Percentiles rank a stretch among this genome's conserved stretches.
Conservation (phyloP, 106 monocot genomes). For the Alisma plantagoaquatica region DNA sequence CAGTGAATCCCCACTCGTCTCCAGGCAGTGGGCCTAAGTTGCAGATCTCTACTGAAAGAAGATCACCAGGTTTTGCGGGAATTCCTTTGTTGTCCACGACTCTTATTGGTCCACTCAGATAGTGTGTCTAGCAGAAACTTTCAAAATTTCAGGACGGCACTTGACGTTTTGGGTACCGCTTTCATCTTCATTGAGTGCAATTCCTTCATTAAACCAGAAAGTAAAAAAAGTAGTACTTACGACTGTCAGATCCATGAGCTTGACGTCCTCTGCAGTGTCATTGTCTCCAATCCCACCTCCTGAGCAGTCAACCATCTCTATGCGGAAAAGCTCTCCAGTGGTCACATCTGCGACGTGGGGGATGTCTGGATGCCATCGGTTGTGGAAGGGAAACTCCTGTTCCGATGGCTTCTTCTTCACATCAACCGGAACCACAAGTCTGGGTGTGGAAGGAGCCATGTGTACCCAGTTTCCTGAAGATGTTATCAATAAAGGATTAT, state of each 20-base stretch:
- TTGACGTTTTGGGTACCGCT: no score
- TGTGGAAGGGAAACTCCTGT: constrained; percentile 53
- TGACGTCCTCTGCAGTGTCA: constrained; percentile 59
- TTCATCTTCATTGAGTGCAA: no score
- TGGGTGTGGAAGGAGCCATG: constrained; percentile 67
- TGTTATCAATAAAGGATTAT: neutral
- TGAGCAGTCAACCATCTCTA: constrained; percentile 87
- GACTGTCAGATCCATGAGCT: constrained; percentile 44
- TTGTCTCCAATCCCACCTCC: constrained; percentile 43
- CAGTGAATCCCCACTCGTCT: constrained; percentile 91
- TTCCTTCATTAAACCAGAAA: no score
- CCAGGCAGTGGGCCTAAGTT: constrained; percentile 84
- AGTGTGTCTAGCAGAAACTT: constrained; percentile 87
- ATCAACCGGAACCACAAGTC: constrained; percentile 55
- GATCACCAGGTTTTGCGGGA: constrained; percentile 76
- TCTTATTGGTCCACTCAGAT: constrained; percentile 68
- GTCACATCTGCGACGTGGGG: constrained; percentile 60
- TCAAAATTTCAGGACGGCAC: no score
- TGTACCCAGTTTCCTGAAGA: neutral
- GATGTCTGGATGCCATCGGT: constrained; percentile 78
- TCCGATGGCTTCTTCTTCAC: constrained; percentile 78
- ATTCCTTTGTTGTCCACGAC: constrained; percentile 47
- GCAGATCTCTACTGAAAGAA: constrained; percentile 78
- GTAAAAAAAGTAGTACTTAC: no score
- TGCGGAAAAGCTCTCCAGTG: constrained; percentile 52